Evolutionary conservation across 352 stramenopile species (phyloP), one percentile per base, ranked within the genome.

Genomic region (Pythium aristosporum): DNA sequence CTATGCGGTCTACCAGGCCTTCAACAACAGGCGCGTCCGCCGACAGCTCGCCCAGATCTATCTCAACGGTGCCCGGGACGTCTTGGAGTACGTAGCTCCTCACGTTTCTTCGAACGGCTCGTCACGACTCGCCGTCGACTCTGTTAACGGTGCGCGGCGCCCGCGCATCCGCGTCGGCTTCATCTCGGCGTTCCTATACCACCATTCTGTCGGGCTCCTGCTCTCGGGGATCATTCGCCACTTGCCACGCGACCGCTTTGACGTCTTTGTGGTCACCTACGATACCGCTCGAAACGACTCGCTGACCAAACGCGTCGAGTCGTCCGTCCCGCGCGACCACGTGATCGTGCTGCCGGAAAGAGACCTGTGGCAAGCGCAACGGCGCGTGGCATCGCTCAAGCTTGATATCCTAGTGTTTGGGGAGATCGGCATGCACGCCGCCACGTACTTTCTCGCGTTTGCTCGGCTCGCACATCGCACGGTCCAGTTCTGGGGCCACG

Each of bases 331-430:
- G 13, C 55, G 25, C 6, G 8, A 43, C 25, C 36, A 56, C 23
- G 51, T 46, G n/a, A 48, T 68, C 28, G 39, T 65, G 6, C 20
- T 72, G 1, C 53, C 80, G 16, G 15, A 54, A 2, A 36, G n/a
- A 8, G 70, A 73, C 15, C 46, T 88, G 2, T 12, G 39, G 13
- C 41, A 44, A 0, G 74, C 75, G 0, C 78, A 78, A 34, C 54
- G 49, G 1, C 56, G 61, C 12, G 47, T 92, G 30, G 70, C 71
- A 0, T 67, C 55, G 41, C 59, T 82, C 5, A 32, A 76, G 34
- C 62, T 92, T 6, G 83, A 92, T 57, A 59, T 92, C 4, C 47
- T 92, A 2, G 71, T 92, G 10, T 89, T 87, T 63, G 77, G 73
- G 3, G 83, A 92, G 69, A 71, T 82, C 60, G 79, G 80, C 20